These are phyloP conservation scores for Prunus kanzakura DNA, from an alignment of 306 rosid species.

Conservation along the genomic window DNA sequence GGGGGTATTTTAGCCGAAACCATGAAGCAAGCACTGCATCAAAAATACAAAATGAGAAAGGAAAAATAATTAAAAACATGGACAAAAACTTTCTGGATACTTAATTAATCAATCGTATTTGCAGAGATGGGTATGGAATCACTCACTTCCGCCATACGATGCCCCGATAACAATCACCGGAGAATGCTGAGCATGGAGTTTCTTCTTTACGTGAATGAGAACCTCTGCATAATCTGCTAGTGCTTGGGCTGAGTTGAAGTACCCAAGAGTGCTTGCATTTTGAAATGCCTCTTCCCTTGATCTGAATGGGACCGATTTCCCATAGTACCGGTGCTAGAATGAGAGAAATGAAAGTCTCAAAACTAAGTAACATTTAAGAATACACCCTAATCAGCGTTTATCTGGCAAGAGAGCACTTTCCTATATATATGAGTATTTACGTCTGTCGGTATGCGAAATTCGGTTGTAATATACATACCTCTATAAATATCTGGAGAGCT, in stretches of 20 bases:
- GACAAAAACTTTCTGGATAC: not conserved
- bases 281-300: slow-evolving; percentile 46
- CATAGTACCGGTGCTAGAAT: slow-evolving; percentile 57
- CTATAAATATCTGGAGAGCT: slow-evolving; percentile 51
- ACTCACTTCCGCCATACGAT: slow-evolving; percentile 83
- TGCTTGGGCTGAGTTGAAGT: slow-evolving; percentile 67
- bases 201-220: slow-evolving; percentile 38
- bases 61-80: not conserved
- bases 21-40: slow-evolving; percentile 68
- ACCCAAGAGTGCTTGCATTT: slow-evolving; percentile 49
- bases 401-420: not conserved
- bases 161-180: slow-evolving; percentile 63
- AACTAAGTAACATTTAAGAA: not conserved
- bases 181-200: slow-evolving; percentile 36
- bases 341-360: not conserved
- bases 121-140: not conserved
- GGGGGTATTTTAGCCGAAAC: slow-evolving; percentile 76
- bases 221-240: slow-evolving; percentile 63
- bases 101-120: not conserved
- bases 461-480: slow-evolving; percentile 31
- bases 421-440: not conserved
- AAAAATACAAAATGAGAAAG: not conserved
- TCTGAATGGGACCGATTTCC: slow-evolving; percentile 58
- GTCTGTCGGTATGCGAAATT: too few species aligned
- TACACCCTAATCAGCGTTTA: too few species aligned